phyloP scores from a whole-genome alignment of 768 basidiomycete genomes.

The Lentinus tigrinus region DNA sequence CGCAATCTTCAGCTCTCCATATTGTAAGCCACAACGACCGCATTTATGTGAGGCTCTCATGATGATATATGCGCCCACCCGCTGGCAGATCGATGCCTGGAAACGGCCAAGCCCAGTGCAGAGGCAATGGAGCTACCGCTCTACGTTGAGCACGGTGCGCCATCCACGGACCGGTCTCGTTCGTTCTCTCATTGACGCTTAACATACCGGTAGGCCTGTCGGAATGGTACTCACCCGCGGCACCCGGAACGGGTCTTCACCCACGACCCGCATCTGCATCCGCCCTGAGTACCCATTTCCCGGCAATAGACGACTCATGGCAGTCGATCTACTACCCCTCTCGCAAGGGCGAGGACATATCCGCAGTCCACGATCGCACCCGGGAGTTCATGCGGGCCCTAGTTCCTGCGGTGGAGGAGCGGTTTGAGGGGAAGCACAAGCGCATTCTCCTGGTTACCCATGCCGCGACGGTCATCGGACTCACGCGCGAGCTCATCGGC shows the following conservation, averaged over 20 bases:
- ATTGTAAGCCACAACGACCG: constrained; percentile 47
- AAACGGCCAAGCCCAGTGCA: constrained; percentile 70
- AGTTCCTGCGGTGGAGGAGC: constrained; percentile 47
- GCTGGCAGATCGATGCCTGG: constrained; percentile 78
- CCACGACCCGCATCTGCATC: constrained; percentile 66
- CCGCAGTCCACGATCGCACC: constrained; percentile 59
- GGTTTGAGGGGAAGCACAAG: constrained; percentile 43
- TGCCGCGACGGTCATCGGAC: constrained; percentile 70
- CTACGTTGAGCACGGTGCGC: constrained; percentile 74
- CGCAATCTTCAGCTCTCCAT: constrained; percentile 82
- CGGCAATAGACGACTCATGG: constrained; percentile 65
- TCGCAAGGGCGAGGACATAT: constrained; percentile 70
- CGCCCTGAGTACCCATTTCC: constrained; percentile 53
- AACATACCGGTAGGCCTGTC: constrained; percentile 69
- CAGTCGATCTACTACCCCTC: constrained; percentile 64
- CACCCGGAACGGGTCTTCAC: constrained; percentile 66
- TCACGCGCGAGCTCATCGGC: constrained; percentile 58
- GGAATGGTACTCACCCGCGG: constrained; percentile 80
- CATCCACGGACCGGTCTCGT: not conserved
- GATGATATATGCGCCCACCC: not conserved
- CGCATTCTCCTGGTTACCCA: constrained; percentile 68
- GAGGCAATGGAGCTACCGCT: constrained; percentile 63
- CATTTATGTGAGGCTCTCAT: not conserved
- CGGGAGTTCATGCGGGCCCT: constrained; percentile 52
- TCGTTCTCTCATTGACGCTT: not conserved